These are phyloP conservation scores for Prosopis cineraria DNA, from an alignment of 306 rosid genomes.

Conservation along the genomic window DNA sequence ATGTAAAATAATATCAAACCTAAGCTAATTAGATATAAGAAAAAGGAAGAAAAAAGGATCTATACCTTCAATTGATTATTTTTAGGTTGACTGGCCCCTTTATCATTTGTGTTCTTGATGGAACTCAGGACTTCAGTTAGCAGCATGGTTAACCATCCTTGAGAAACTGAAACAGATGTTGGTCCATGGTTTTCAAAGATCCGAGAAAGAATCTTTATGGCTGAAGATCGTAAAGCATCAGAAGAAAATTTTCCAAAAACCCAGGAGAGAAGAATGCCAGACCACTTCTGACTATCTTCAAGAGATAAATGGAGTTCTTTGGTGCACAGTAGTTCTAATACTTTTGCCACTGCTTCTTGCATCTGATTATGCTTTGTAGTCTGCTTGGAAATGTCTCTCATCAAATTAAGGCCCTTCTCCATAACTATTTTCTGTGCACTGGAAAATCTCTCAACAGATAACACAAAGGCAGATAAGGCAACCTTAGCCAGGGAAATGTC, in stretches of 20 bases:
- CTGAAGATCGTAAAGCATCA: conserved; percentile 63
- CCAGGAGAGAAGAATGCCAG: conserved; percentile 87
- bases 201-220: conserved; percentile 73
- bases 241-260: conserved; percentile 75
- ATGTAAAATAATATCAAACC: not conserved
- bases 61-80: conserved; percentile 81
- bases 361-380: conserved; percentile 65
- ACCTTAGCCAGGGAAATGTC: conserved; percentile 82
- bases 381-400: conserved; percentile 81
- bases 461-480: conserved; percentile 82
- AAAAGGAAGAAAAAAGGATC: not conserved
- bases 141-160: conserved; percentile 86
- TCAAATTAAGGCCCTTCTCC: conserved; percentile 84
- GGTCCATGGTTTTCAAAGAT: conserved; percentile 83
- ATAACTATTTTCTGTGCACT: conserved; percentile 66
- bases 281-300: conserved; percentile 91
- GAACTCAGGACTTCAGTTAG: conserved; percentile 63
- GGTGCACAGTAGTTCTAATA: conserved; percentile 70
- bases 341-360: conserved; percentile 84
- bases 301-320: conserved; percentile 75
- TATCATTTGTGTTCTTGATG: conserved; percentile 59
- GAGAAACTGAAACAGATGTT: conserved; percentile 70
- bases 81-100: conserved; percentile 62
- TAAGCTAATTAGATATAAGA: not conserved
- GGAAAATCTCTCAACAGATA: conserved; percentile 78